Conservation (phyloP, 192 early-diverging fungal genomes). For the Coemansia sp. region DNA sequence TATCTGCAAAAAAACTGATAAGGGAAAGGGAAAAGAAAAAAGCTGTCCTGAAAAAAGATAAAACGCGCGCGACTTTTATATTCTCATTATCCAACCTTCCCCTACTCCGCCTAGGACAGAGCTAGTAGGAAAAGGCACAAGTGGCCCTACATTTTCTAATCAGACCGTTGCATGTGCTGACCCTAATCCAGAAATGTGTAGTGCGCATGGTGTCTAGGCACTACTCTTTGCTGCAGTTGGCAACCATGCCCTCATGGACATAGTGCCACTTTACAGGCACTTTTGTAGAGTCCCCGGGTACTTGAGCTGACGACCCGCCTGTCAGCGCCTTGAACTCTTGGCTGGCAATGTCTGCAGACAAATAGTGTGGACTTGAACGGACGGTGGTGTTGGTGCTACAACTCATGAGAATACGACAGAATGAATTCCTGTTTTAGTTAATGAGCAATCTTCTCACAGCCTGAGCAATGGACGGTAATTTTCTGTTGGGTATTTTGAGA, state of each 20-base stretch:
- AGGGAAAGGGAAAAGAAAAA: neutral
- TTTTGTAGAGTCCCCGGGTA: neutral
- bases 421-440: neutral
- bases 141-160: conserved; percentile 6
- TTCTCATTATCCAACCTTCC: neutral
- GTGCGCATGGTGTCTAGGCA: neutral
- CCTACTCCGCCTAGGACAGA: neutral
- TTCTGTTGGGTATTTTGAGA: neutral
- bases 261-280: conserved; percentile 24
- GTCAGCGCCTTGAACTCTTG: conserved; percentile 20
- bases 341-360: conserved; percentile 16
- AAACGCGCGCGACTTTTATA: conserved; percentile 5
- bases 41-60: conserved; percentile 5
- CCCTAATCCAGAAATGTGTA: conserved; percentile 9
- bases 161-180: neutral
- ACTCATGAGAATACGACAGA: neutral
- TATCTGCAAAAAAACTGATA: conserved; percentile 11
- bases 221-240: neutral
- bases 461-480: neutral
- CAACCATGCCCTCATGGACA: conserved; percentile 11
- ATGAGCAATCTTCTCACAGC: neutral
- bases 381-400: conserved; percentile 42
- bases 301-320: conserved; percentile 12
- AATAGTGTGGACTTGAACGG: conserved; percentile 20
- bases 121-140: neutral